Percentiles rank a stretch among this genome's conserved stretches.
phyloP scores from a whole-genome alignment of 2,329 filamentous ascomycete species.

The Trichoderma brevicompactum region DNA sequence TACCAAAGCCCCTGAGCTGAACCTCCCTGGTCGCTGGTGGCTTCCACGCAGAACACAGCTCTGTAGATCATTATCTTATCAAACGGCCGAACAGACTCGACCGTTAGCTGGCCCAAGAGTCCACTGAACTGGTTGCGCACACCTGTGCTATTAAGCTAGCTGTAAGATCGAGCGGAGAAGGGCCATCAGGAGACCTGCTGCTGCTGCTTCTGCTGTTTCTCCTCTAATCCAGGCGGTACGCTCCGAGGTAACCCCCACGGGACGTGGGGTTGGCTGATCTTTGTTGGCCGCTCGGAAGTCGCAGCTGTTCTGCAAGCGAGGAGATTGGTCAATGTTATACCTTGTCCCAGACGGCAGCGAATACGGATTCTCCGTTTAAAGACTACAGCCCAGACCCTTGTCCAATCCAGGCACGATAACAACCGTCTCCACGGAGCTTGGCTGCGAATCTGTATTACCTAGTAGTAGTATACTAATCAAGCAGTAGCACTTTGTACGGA shows the following conservation, averaged over 20 bases:
- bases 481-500: too few relatives aligned
- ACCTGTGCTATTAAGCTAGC: slow-evolving; percentile 5
- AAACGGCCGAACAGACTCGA: not conserved
- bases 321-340: slow-evolving; percentile 20
- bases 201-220: not conserved
- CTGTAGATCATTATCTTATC: slow-evolving; percentile 28
- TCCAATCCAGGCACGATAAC: slow-evolving; percentile 21
- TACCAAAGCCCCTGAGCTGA: slow-evolving; percentile 27
- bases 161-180: slow-evolving; percentile 20
- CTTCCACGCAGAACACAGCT: slow-evolving; percentile 18
- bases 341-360: slow-evolving; percentile 13
- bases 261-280: slow-evolving; percentile 21
- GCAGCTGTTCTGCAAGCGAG: slow-evolving; percentile 10
- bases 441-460: not conserved
- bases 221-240: slow-evolving; percentile 16
- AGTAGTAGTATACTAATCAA: too few relatives aligned
- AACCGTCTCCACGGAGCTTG: not conserved
- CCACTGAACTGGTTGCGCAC: slow-evolving; percentile 11
- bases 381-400: slow-evolving; percentile 17
- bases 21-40: not conserved
- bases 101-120: not conserved
- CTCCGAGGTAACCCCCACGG: slow-evolving; percentile 25
- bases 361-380: slow-evolving; percentile 22
- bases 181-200: slow-evolving; percentile 10
- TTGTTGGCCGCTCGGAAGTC: slow-evolving; percentile 23